These are phyloP conservation scores for Tausonia pullulans DNA, from an alignment of 1,284 basidiomycete species.

Conservation along the genomic window DNA sequence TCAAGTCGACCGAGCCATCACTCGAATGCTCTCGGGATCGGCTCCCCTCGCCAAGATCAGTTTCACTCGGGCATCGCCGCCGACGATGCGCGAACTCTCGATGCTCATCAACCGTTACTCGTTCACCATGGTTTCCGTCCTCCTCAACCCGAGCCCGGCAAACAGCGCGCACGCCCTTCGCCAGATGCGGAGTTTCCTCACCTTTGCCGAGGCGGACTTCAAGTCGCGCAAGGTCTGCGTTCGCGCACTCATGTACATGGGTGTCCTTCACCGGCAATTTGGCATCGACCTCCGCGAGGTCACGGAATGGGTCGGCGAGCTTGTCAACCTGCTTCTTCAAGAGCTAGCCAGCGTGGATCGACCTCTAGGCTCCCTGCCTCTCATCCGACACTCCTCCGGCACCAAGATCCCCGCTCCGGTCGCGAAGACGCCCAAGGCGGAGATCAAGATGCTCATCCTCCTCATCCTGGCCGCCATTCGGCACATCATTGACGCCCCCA, in stretches of 20 bases:
- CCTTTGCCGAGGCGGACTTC: conserved; percentile 56
- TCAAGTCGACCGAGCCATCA: conserved; percentile 47
- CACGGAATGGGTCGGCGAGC: conserved; percentile 55
- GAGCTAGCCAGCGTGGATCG: conserved; percentile 39
- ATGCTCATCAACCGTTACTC: conserved; percentile 79
- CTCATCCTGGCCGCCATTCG: conserved; percentile 52
- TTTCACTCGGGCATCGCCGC: conserved; percentile 48
- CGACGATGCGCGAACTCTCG: conserved; percentile 52
- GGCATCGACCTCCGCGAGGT: conserved; percentile 46
- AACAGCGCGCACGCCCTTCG: conserved; percentile 47
- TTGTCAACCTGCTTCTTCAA: conserved; percentile 47
- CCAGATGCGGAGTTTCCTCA: conserved; percentile 54
- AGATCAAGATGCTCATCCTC: conserved; percentile 18
- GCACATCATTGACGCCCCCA: conserved; percentile 47
- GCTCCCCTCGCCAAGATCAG: conserved; percentile 62
- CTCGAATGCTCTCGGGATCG: conserved; percentile 53
- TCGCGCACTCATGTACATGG: conserved; percentile 65
- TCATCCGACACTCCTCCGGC: too few species aligned
- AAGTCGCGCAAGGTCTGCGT: conserved; percentile 62
- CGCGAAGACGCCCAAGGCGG: conserved; percentile 21
- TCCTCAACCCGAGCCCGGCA: conserved; percentile 50
- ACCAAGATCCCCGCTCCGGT: conserved; percentile 9
- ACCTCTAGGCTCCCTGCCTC: conserved; percentile 6
- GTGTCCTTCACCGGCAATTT: conserved; percentile 54
- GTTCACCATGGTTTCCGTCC: conserved; percentile 62